phyloP scores from a whole-genome alignment of 345 rosid genomes.

The Euphorbia tirucalli region DNA sequence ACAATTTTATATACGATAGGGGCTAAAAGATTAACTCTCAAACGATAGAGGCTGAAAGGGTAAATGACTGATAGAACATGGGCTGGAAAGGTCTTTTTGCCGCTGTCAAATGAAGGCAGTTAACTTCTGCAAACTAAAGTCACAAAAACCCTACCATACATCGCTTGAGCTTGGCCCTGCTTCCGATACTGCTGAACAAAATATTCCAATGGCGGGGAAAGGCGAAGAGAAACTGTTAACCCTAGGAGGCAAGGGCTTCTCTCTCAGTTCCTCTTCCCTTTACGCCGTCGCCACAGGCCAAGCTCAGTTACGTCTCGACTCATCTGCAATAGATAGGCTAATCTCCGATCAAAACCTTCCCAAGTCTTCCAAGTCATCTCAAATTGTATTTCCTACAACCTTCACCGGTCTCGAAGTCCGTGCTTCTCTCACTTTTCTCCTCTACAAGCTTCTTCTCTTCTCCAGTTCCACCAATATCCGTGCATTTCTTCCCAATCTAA shows the following conservation, averaged over 20 bases:
- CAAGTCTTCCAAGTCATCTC: not conserved
- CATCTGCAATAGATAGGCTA: slow-evolving; percentile 52
- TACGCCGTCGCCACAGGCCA: slow-evolving; percentile 43
- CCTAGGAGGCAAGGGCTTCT: slow-evolving; percentile 57
- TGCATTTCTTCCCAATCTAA: slow-evolving; percentile 34
- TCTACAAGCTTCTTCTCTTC: slow-evolving; percentile 53
- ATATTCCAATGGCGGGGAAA: slow-evolving; percentile 27
- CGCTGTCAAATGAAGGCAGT: too few species aligned
- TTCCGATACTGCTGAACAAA: not conserved
- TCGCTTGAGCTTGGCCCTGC: too few species aligned
- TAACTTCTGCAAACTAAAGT: too few species aligned
- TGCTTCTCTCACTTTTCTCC: slow-evolving; percentile 51
- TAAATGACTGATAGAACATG: too few species aligned
- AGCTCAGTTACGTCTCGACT: slow-evolving; percentile 47
- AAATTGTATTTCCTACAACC: slow-evolving; percentile 9
- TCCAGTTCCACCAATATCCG: slow-evolving; percentile 34
- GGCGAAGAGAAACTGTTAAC: slow-evolving; percentile 25
- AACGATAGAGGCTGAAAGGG: too few species aligned
- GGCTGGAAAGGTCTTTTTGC: too few species aligned
- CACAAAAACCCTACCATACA: too few species aligned
- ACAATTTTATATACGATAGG: too few species aligned
- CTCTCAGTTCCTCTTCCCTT: slow-evolving; percentile 47
- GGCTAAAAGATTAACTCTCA: too few species aligned
- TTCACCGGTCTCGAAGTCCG: slow-evolving; percentile 44
- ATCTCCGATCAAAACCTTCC: slow-evolving; percentile 24